phyloP scores from a whole-genome alignment of 805 yeast genomes.

The Yamadazyma paraphyllophila region DNA sequence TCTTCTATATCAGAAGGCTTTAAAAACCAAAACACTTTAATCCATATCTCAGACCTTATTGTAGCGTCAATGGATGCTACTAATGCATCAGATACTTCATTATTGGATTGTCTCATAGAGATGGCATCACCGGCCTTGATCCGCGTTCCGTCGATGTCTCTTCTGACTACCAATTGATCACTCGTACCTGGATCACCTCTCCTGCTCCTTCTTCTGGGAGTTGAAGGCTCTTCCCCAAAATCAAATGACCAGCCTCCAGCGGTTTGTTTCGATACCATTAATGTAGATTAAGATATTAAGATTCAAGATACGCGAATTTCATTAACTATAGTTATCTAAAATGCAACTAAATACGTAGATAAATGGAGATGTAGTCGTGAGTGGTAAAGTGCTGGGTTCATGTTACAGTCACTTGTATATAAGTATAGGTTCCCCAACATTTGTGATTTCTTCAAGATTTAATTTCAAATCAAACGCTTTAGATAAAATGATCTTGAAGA shows the following conservation, averaged over 20 bases:
- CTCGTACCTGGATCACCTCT: conserved; percentile 18
- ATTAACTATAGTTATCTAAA: conserved; percentile 2
- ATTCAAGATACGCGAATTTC: conserved; percentile 5
- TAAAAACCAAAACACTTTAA: conserved; percentile 50
- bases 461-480: conserved; percentile 86
- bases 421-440: conserved; percentile 88
- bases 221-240: background rate
- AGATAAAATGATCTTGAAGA: conserved; percentile 84
- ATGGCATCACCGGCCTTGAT: background rate
- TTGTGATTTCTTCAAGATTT: conserved; percentile 77
- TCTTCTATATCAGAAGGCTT: conserved; percentile 38
- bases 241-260: background rate
- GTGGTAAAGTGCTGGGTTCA: background rate
- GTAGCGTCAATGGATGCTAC: conserved; percentile 54
- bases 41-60: conserved; percentile 45
- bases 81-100: conserved; percentile 27
- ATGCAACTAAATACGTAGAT: no score
- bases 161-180: background rate
- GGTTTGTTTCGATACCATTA: no score
- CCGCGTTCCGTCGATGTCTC: background rate
- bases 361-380: no score
- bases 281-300: background rate
- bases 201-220: background rate
- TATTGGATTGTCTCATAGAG: background rate
- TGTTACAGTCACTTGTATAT: conserved; percentile 46